Percentiles rank a stretch among this genome's conserved stretches.
Evolutionary conservation across 2,329 filamentous ascomycete species (phyloP).

Genomic region (Sclerotinia borealis): DNA sequence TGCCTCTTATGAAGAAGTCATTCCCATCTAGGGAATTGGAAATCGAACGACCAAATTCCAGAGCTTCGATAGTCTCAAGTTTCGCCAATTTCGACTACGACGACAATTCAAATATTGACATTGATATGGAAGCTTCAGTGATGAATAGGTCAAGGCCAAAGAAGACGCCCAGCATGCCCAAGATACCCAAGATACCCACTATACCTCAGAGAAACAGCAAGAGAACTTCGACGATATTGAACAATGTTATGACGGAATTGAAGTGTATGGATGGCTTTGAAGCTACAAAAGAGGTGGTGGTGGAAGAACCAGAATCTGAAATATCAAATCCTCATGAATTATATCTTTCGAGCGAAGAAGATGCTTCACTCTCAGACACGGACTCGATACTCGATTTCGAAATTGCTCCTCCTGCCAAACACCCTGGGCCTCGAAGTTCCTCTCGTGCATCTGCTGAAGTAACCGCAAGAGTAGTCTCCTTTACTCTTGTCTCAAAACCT

Average conservation of each 20-base stretch:
- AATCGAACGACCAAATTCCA: conserved; percentile 2
- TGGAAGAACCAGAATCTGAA: conserved; percentile 13
- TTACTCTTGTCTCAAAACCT: conserved; percentile 55
- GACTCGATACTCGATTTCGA: conserved; percentile 44
- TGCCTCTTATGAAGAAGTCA: conserved; percentile 26
- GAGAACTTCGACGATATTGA: conserved; percentile 24
- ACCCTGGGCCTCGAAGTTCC: conserved; percentile 27
- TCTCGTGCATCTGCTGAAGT: conserved; percentile 40
- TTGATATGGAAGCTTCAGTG: conserved; percentile 29
- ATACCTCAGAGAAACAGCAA: conserved; percentile 26
- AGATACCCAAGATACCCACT: conserved; percentile 19
- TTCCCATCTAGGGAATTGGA: conserved; percentile 20
- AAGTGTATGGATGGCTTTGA: conserved; percentile 22
- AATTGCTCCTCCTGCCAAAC: conserved; percentile 30
- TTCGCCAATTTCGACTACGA: conserved; percentile 25
- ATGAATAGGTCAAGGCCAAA: conserved; percentile 21
- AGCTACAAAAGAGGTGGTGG: conserved; percentile 19
- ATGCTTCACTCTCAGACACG: conserved; percentile 57
- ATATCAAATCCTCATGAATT: conserved; percentile 45
- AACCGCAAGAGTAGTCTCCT: conserved; percentile 53
- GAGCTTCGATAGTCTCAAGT: conserved; percentile 12
- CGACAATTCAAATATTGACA: conserved; percentile 22
- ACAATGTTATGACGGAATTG: conserved; percentile 26
- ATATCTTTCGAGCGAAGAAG: conserved; percentile 62
- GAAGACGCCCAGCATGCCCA: conserved; percentile 21